Conservation (phyloP, 495 filamentous ascomycete species). For the Lasiosphaeria ovina region DNA sequence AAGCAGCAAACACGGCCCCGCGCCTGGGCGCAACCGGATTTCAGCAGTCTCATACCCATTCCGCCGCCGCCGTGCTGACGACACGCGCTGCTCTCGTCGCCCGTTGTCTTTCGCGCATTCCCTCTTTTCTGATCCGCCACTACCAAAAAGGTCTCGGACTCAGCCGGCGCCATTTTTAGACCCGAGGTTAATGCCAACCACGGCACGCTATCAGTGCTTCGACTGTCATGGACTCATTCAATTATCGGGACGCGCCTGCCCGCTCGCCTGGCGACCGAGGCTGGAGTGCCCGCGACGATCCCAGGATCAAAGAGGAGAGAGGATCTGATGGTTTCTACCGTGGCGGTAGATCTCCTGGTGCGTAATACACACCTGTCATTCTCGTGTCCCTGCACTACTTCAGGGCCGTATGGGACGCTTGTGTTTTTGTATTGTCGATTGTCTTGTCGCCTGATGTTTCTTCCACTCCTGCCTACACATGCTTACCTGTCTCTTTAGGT, state of each 20-base stretch:
- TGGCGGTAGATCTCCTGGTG: constrained; percentile 56
- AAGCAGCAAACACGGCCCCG: constrained; percentile 23
- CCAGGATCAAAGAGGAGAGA: constrained; percentile 46
- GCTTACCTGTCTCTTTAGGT: constrained; percentile 20
- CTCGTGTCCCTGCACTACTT: constrained; percentile 18
- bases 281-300: constrained; percentile 51
- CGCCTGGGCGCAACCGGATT: constrained; percentile 10
- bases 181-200: background rate
- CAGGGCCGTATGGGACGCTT: background rate
- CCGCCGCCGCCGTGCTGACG: background rate
- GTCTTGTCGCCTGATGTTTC: background rate
- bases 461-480: constrained; percentile 9
- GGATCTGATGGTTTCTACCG: constrained; percentile 51
- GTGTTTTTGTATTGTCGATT: background rate
- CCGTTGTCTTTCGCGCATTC: background rate
- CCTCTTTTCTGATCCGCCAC: background rate
- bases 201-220: background rate
- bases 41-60: background rate
- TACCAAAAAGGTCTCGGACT: background rate
- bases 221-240: constrained; percentile 44
- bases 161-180: background rate
- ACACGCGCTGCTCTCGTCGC: background rate
- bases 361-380: constrained; percentile 22
- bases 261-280: constrained; percentile 51
- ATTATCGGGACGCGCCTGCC: constrained; percentile 43